Conservation (phyloP, 768 basidiomycete genomes). For the Hericium alpestre region DNA sequence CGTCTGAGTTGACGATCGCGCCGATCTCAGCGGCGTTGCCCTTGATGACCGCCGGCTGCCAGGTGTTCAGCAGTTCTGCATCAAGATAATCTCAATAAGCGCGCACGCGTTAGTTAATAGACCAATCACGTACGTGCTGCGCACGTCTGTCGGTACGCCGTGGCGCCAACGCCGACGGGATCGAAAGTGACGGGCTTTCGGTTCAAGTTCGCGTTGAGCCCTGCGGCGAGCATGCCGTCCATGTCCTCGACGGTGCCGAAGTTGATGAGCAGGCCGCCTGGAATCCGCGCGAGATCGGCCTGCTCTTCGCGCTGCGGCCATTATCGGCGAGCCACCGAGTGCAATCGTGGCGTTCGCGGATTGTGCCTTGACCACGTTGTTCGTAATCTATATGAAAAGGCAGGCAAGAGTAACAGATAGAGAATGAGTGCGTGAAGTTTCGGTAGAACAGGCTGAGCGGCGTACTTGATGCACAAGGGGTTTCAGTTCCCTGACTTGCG, state of each 20-base stretch:
- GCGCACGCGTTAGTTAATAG: background rate
- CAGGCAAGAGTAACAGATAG: background rate
- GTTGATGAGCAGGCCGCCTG: conserved; percentile 70
- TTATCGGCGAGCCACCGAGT: conserved; percentile 83
- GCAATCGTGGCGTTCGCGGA: conserved; percentile 86
- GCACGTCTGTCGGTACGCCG: conserved; percentile 50
- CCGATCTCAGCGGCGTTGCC: conserved; percentile 89
- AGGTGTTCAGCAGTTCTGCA: conserved; percentile 57
- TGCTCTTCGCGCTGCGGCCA: conserved; percentile 83
- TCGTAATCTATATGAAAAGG: conserved; percentile 56
- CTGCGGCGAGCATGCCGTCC: conserved; percentile 69
- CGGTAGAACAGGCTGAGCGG: background rate
- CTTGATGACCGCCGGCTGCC: conserved; percentile 88
- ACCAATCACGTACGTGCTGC: conserved; percentile 36
- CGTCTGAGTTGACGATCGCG: conserved; percentile 60
- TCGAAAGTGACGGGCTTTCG: conserved; percentile 79
- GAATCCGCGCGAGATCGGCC: conserved; percentile 58
- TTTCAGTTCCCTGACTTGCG: conserved; percentile 35
- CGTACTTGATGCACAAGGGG: conserved; percentile 78
- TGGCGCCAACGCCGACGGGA: conserved; percentile 87
- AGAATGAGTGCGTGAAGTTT: background rate
- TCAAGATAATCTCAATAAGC: background rate
- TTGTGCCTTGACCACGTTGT: conserved; percentile 80
- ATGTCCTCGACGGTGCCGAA: conserved; percentile 71
- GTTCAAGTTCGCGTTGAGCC: conserved; percentile 53